Conservation (phyloP, 2,329 filamentous ascomycete genomes). For the Triangularia verruculosa region DNA sequence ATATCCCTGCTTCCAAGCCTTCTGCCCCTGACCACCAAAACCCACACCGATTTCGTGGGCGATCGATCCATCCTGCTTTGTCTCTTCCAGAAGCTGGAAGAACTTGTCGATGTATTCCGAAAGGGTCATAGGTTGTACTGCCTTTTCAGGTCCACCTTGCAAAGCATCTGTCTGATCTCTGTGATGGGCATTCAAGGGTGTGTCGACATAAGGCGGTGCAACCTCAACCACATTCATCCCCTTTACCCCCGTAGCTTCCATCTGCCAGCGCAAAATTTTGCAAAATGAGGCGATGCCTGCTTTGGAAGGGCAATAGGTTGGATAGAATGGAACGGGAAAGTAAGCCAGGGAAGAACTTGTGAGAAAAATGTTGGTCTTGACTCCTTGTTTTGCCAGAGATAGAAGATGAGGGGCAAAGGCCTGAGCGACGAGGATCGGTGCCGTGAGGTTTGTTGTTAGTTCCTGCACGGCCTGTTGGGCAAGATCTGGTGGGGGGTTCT, state of each 20-base stretch:
- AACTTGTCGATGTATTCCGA: neutral
- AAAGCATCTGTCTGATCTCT: neutral
- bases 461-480: neutral
- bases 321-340: conserved; percentile 2
- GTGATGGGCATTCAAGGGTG: neutral
- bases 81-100: neutral
- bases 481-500: neutral
- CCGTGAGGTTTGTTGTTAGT: neutral
- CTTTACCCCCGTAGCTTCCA: neutral
- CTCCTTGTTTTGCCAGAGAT: neutral
- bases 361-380: conserved; percentile 4
- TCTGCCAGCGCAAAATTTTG: neutral
- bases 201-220: neutral
- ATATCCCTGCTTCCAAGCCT: neutral
- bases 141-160: neutral
- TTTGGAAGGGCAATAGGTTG: neutral
- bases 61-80: neutral
- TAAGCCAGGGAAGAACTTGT: conserved; percentile 1
- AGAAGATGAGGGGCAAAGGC: neutral
- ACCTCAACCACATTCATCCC: neutral
- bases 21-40: neutral
- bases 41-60: neutral
- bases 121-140: conserved; percentile 1
- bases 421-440: neutral
- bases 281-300: neutral